Evolutionary conservation across 2,329 filamentous ascomycete species (phyloP), one percentile per base, ranked within the genome.

Genomic region (Ceratocystis destructans): DNA sequence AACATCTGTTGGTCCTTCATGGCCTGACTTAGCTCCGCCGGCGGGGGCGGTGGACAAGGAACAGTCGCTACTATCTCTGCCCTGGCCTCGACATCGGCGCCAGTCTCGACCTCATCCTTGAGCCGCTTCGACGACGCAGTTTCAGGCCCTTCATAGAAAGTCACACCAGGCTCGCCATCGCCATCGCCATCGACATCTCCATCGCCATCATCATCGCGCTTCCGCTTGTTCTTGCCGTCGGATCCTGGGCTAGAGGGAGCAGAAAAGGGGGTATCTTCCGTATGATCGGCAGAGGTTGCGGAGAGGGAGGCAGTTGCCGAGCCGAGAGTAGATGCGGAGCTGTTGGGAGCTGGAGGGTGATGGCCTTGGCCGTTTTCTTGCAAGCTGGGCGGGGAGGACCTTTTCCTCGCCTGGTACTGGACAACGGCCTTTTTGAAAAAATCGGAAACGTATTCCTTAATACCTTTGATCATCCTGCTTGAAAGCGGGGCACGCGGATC

Each of bases 371-470:
- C 33, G 33, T 37, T 37, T 37, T 37, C 7, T 37, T 72, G 72
- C 20, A 69, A 69, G 37, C 73, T 71, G 10, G 28, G 44, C 70
- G 73, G 69, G 79, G 73, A 69, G 79, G 80, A 82, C 74, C 85
- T 84, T 70, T 92, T 86, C 69, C 85, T 82, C 69, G 81, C 85
- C 45, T 75, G 77, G 70, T 87, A 90, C 76, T 96, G 95, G 66
- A 82, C 79, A 1, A 93, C 86, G 0, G 90, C 92, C 72, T 90
- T 92, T 68, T 95, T 89, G 72, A 96, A 87, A 74, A 87, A 97
- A 63, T 91, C 87, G 69, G 88, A 87, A 67, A 92, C 90, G 72
- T 88, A 90, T 67, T 84, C 86, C 76, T 90, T 96, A 68, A 96
- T 84, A 69, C 91, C 90, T 73, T 87, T 87, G 71, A 87, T 83